phyloP scores from a whole-genome alignment of 768 basidiomycete genomes.

The Calocera cornea region DNA sequence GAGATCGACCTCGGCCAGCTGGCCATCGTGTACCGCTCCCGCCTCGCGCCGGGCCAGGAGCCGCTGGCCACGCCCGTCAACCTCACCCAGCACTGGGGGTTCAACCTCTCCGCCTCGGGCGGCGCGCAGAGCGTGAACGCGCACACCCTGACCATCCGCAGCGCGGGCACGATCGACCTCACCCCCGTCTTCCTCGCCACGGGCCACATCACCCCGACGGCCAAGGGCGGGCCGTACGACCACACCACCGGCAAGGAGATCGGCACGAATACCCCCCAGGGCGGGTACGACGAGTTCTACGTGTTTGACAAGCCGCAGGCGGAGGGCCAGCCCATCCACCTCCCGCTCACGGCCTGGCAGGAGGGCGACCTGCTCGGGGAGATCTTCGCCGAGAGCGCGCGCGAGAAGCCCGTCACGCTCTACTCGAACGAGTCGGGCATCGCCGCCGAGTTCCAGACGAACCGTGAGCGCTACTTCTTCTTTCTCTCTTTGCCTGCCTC shows the following conservation, averaged over 20 bases:
- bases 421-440: constrained; percentile 46
- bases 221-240: constrained; percentile 36
- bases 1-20: constrained; percentile 48
- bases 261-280: constrained; percentile 41
- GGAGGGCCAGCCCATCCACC: constrained; percentile 33
- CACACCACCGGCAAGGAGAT: constrained; percentile 38
- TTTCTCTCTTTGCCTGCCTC: no score
- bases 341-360: constrained; percentile 33
- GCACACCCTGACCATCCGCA: constrained; percentile 33
- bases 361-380: constrained; percentile 36
- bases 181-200: constrained; percentile 39
- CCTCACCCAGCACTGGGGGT: constrained; percentile 75
- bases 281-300: constrained; percentile 60
- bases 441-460: constrained; percentile 47
- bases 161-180: constrained; percentile 42
- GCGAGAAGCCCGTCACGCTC: constrained; percentile 30
- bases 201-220: constrained; percentile 36
- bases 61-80: constrained; percentile 55
- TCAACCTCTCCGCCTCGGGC: constrained; percentile 63
- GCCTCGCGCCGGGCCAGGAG: constrained; percentile 30
- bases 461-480: constrained; percentile 41
- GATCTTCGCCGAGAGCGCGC: constrained; percentile 22
- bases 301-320: constrained; percentile 26
- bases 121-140: constrained; percentile 38
- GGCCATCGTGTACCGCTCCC: constrained; percentile 54